Evolutionary conservation across 2,329 filamentous ascomycete species (phyloP), one percentile per base, ranked within the genome.

Genomic region (Phialemonium atrogriseum): DNA sequence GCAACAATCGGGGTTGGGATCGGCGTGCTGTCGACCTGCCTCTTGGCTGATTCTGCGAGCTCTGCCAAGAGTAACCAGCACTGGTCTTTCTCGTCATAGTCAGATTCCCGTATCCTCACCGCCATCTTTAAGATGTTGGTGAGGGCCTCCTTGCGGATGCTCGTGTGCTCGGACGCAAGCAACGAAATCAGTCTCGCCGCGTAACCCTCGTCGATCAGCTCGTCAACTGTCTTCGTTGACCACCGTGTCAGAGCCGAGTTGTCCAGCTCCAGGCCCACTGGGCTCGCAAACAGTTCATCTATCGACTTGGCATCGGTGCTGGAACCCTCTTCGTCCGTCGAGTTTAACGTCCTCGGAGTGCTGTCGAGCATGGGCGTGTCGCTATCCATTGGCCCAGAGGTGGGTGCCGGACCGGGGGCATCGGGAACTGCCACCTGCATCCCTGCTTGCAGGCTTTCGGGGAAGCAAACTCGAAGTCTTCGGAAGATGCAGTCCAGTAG

Each of bases 21-120:
- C 1, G 80, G 70, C 4, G 60, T 60, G 7, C 62, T 56, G 25
- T 73, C 61, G 27, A 80, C 68, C 21, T 62, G 51, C 7, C 60
- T 51, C 34, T 66, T 69, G 10, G 74, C 72, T 0, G 88, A 91
- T 54, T 95, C 87, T 10, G 78, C 68, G 6, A 93, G 55, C 55
- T 94, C 88, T 35, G 77, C 83, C 2, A 91, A 66, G 4, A 95
- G 69, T 8, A 94, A 67, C 64, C 83, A 88, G 5, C 88, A 61
- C 38, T 88, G 80, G 22, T 84, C 77, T 48, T 78, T 81, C 47
- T 93, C 85, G 27, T 78, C 70, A 45, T 87, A 79, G 1, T 73
- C 69, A 0, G 83, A 88, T 32, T 75, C 74, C 51, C 79, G 70
- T 29, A 81, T 59, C 48, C 73, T 76, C 19, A 60, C 58, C 2